Evolutionary conservation across 345 rosid species (phyloP), one percentile per base, ranked within the genome.

Genomic region (Acer negundo): DNA sequence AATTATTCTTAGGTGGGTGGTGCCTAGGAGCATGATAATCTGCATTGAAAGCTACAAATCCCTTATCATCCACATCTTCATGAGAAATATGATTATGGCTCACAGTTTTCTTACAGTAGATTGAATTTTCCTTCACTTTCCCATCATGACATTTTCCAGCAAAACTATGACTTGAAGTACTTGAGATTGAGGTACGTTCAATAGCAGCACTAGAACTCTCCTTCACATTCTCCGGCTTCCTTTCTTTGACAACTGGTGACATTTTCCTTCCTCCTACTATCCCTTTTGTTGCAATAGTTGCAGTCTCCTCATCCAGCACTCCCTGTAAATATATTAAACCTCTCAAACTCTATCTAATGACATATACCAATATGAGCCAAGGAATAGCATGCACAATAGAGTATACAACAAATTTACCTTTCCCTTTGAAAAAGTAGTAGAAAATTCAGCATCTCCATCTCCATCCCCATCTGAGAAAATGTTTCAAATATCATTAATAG

Each of bases 1-100:
- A 92, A 79, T 93, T 91, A 69, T 93, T 88, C 87, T 89, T 91
- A 31, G 97, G 96, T 53, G 97, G 96, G 79, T 91, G 97, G 77
- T 88, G 96, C 80, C 91, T 90, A 31, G 94, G 89, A 62, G 82
- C 55, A 86, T 82, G 87, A 78, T 93, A 93, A 84, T 93, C 97
- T 53, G 90, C 92, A 82, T 77, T 89, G 76, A 84, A 90, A 77
- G 90, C 90, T n/a, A 87, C 90, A 71, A 91, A 87, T 74, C 85
- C 91, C 47, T 77, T 82, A 5, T 82, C 86, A 28, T 79, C 88
- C 59, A 19, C 75, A 69, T 77, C 85, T 73, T 81, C 75, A 35
- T 35, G 38, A 58, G 68, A 16, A 26, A 70, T 20, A 59, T 46
- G 40, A 3, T 4, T 35, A 35, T 5, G 23, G 10, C 17, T 31